Percentiles rank a stretch among this genome's conserved stretches.
phyloP scores from a whole-genome alignment of 2,329 filamentous ascomycete species.

The Ramularia collo-cygni region DNA sequence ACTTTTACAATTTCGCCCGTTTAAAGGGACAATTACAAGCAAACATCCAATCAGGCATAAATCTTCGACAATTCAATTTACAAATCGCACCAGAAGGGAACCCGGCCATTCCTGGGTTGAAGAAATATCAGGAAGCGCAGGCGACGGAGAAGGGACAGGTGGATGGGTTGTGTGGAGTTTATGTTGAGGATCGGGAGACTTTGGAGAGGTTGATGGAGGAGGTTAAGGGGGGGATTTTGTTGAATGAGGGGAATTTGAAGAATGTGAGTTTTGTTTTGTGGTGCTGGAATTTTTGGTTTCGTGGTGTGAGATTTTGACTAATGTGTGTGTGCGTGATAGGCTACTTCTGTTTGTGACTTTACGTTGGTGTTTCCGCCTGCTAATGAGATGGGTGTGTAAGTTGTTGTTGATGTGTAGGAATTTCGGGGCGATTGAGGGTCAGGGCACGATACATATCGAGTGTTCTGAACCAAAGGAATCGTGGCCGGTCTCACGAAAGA shows the following conservation, averaged over 20 bases:
- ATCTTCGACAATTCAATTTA: conserved; percentile 19
- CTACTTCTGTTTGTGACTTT: conserved; percentile 16
- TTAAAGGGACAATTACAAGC: conserved; percentile 14
- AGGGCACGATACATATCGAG: too few species aligned
- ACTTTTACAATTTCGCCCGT: conserved; percentile 12
- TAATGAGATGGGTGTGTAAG: conserved; percentile 13
- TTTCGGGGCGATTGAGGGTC: too few species aligned
- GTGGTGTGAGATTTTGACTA: not conserved
- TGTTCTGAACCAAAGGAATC: too few species aligned
- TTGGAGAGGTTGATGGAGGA: conserved; percentile 15
- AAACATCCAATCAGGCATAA: conserved; percentile 16
- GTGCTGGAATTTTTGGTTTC: too few species aligned
- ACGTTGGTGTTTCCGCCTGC: conserved; percentile 15
- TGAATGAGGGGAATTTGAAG: conserved; percentile 17
- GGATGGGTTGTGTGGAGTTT: conserved; percentile 10
- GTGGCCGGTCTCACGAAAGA: too few species aligned
- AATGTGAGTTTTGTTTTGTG: conserved; percentile 11
- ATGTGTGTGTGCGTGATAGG: conserved; percentile 4
- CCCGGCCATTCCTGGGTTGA: conserved; percentile 15
- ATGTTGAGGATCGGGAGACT: conserved; percentile 9
- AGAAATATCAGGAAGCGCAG: conserved; percentile 16
- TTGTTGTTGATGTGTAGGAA: too few species aligned
- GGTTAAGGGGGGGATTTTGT: conserved; percentile 16
- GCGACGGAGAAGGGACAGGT: conserved; percentile 15
- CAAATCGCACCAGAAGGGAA: conserved; percentile 18